Conservation (phyloP, 139 green algal species). For the Chlamydomonas sphaeroides region DNA sequence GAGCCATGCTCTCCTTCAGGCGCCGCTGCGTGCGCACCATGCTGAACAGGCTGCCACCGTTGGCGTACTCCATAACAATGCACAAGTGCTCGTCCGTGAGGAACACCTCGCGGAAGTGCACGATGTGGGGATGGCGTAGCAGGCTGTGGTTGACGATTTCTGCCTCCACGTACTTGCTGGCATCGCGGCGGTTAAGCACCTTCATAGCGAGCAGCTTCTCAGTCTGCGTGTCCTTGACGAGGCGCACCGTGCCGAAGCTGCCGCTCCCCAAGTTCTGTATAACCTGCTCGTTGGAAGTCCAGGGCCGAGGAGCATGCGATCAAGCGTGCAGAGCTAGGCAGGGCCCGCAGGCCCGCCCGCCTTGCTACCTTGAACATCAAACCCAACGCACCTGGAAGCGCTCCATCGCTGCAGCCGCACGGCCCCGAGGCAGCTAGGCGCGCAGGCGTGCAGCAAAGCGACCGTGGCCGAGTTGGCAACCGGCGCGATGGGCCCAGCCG, state of each 20-base stretch:
- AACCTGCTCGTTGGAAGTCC: neutral
- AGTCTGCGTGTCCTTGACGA: conserved; percentile 72
- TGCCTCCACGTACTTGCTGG: conserved; percentile 58
- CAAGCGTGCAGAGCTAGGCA: too few relatives aligned
- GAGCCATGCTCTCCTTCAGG: conserved; percentile 87
- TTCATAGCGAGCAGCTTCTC: conserved; percentile 67
- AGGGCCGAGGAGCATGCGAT: too few relatives aligned
- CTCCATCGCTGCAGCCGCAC: neutral
- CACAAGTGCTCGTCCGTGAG: conserved; percentile 61
- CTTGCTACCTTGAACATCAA: too few relatives aligned
- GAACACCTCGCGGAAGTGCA: conserved; percentile 94
- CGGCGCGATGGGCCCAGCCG: too few relatives aligned
- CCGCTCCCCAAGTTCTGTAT: conserved; percentile 52
- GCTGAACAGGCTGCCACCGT: conserved; percentile 92
- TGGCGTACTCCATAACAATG: conserved; percentile 91
- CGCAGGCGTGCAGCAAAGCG: too few relatives aligned
- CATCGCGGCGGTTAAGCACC: conserved; percentile 38
- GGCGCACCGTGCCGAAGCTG: conserved; percentile 86
- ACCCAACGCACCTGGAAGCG: neutral
- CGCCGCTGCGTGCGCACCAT: conserved; percentile 84
- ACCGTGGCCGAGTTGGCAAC: too few relatives aligned
- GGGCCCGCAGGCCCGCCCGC: too few relatives aligned
- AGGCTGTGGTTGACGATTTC: conserved; percentile 96
- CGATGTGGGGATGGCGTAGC: conserved; percentile 94
- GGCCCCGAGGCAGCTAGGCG: too few relatives aligned